Evolutionary conservation across 1,139 yeast species (phyloP).

Genomic region (Pichia sp.): DNA sequence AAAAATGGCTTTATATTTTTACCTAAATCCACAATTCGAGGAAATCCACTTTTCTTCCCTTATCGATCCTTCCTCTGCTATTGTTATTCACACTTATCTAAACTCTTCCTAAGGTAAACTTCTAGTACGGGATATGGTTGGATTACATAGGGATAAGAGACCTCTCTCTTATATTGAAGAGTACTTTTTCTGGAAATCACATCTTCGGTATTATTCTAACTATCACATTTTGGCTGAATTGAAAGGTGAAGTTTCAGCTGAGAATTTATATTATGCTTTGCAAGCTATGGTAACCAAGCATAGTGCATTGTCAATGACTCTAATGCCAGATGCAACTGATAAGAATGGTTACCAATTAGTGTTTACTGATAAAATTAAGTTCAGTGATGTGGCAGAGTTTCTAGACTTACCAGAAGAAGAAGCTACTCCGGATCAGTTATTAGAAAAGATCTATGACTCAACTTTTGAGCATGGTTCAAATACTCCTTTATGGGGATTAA

Average conservation of each 20-base stretch:
- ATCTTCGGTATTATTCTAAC: constrained; percentile 3
- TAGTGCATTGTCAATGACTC: constrained; percentile 4
- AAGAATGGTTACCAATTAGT: background rate
- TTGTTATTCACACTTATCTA: too few relatives aligned
- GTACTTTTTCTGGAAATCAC: constrained; percentile 8
- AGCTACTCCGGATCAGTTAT: constrained; percentile 1
- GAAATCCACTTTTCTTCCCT: too few relatives aligned
- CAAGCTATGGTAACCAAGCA: constrained; percentile 4
- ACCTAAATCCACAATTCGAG: too few relatives aligned
- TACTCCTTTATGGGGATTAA: constrained; percentile 14
- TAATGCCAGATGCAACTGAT: background rate
- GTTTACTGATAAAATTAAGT: constrained; percentile 1
- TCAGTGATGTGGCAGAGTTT: constrained; percentile 5
- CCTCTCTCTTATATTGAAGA: constrained; percentile 2
- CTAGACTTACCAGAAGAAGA: background rate
- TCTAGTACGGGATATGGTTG: too few relatives aligned
- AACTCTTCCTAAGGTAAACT: too few relatives aligned
- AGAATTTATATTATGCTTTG: constrained; percentile 5
- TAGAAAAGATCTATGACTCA: constrained; percentile 3
- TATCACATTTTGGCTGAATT: constrained; percentile 6
- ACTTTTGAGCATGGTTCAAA: constrained; percentile 5
- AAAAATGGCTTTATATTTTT: too few relatives aligned
- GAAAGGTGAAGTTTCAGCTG: background rate
- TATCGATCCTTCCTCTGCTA: too few relatives aligned
- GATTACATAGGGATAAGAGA: background rate